Percentiles rank a stretch among this genome's conserved stretches.
phyloP scores from a whole-genome alignment of 768 basidiomycete genomes.

The Hypsizygus marmoreus region DNA sequence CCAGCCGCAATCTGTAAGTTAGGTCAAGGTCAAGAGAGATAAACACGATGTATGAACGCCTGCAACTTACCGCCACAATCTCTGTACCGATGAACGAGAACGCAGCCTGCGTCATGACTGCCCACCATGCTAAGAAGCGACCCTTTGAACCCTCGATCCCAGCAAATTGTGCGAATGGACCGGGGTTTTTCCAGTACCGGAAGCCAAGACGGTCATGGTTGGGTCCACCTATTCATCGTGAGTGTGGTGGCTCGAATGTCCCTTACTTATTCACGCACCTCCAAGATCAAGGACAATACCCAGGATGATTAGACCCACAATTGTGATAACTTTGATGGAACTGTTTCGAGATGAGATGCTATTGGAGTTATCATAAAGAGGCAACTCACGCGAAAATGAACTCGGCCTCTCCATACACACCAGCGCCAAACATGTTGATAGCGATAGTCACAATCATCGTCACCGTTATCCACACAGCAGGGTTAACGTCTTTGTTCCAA shows the following conservation, averaged over 20 bases:
- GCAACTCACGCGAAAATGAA: constrained; percentile 79
- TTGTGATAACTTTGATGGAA: constrained; percentile 89
- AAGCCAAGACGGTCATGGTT: constrained; percentile 73
- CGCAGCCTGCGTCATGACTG: constrained; percentile 77
- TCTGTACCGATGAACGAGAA: constrained; percentile 95
- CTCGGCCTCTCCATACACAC: constrained; percentile 83
- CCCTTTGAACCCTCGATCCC: constrained; percentile 70
- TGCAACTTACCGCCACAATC: constrained; percentile 77
- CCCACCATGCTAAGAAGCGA: constrained; percentile 65
- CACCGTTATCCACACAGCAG: constrained; percentile 80
- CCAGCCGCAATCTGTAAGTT: constrained; percentile 72
- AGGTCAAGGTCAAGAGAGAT: constrained; percentile 7
- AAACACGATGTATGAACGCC: background rate
- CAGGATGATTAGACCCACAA: constrained; percentile 70
- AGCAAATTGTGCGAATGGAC: constrained; percentile 78
- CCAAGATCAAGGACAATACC: constrained; percentile 83
- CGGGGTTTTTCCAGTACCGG: constrained; percentile 86
- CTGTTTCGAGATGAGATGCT: constrained; percentile 24
- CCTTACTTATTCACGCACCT: too few relatives aligned
- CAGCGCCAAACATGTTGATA: constrained; percentile 78
- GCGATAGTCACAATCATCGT: constrained; percentile 73
- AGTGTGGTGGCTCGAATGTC: too few relatives aligned
- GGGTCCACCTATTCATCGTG: constrained; percentile 63
- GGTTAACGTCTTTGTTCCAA: constrained; percentile 59
- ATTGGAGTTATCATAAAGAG: constrained; percentile 26